Evolutionary conservation across 106 monocot genomes (phyloP), one percentile per base, ranked within the genome.

Genomic region (Acorus gramineus): DNA sequence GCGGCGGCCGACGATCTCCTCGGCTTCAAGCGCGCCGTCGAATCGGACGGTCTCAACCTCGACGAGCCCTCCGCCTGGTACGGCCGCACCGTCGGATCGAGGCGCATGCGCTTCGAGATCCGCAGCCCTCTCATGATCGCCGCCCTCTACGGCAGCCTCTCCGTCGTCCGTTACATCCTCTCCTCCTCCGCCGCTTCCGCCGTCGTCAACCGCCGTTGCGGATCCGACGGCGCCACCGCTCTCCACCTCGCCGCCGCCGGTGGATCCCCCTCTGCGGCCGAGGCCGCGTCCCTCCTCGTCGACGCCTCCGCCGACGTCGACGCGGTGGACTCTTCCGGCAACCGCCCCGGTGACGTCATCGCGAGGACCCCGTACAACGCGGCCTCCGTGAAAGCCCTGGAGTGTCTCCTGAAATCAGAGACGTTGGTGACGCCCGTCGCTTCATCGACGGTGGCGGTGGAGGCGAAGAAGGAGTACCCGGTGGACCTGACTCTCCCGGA

Each of bases 61-160:
- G 62, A 64, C 51, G 13, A 8, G 7, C 7, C 67, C 5, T 68
- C 71, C 9, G 59, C 52, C 1, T 96, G 95, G 95, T 96, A 96
- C 67, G 74, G 77, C 7, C 77, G 90, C 3, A 61, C 80, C 57
- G 0, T 73, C 55, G 65, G 55, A 28, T 47, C 59, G 49, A 5
- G 72, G 6, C 28, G 66, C 54, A 69, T 77, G 82, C 68, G 72
- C 3, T 63, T 84, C 55, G 59, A 84, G 50, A 52, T 46, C 4
- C 74, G 94, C 0, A 84, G 90, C 4, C 90, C 90, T 10, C 81
- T 90, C 49, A 81, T 81, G 82, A 71, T 95, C 44, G 93, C 86
- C 7, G 79, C 89, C 10, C 47, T 85, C 44, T 84, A 94, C 77
- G 89, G 89, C 42, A 87, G 84, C 74, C 47, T 64, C 50, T 62